phyloP scores from a whole-genome alignment of 345 rosid genomes.

The Eucalyptus albens region DNA sequence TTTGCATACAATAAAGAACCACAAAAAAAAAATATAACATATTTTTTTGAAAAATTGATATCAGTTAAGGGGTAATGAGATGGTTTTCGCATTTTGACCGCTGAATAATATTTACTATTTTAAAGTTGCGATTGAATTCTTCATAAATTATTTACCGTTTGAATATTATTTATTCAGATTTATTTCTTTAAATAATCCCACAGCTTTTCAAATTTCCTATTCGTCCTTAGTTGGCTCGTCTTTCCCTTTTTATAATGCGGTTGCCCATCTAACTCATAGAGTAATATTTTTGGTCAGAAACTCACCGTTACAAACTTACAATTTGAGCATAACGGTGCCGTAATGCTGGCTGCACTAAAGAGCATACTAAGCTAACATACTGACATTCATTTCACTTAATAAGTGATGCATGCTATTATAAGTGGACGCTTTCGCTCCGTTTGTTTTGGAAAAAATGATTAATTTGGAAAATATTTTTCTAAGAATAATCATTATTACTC shows the following conservation, averaged over 20 bases:
- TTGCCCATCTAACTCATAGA: background rate
- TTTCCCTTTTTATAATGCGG: background rate
- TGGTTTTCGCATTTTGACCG: background rate
- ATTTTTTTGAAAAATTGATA: background rate
- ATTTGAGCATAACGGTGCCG: background rate
- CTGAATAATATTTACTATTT: background rate
- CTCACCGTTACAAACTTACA: background rate
- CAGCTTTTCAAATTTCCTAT: background rate
- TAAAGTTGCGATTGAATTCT: background rate
- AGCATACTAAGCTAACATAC: background rate
- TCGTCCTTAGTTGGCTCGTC: background rate
- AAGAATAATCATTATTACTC: background rate
- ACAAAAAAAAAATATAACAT: background rate
- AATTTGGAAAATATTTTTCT: background rate
- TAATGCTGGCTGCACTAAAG: background rate
- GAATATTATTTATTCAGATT: background rate
- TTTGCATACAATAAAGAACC: background rate
- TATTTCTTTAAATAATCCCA: background rate
- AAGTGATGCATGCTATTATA: background rate
- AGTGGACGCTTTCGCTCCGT: background rate
- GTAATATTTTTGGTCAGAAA: background rate
- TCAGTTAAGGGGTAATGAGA: background rate
- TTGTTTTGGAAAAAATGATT: background rate
- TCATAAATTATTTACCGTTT: background rate
- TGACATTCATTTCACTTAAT: background rate